Evolutionary conservation across 305 asterid species (phyloP), one percentile per base, ranked within the genome.

Genomic region (Fraxinus sp.): DNA sequence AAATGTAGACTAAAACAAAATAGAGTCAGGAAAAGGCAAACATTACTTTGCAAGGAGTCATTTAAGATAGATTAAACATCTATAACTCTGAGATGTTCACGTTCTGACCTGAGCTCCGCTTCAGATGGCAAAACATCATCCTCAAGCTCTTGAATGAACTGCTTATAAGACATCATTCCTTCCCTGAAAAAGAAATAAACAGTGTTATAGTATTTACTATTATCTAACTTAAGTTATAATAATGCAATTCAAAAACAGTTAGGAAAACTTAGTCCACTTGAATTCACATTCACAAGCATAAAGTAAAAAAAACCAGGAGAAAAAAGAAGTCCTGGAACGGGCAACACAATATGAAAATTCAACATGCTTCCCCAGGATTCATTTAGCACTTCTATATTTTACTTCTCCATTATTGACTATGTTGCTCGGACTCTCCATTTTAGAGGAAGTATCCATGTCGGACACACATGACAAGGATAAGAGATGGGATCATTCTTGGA

Each of bases 121-220:
- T 96, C 99, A 87, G 97, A 84, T 59, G 99, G 99, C 82, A 93
- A 85, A 79, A 96, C 91, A 86, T 96, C 99, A 90, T 96, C 99
- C 87, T 96, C 99, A 86, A 96, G 98, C 91, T 96, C 98, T 93
- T 95, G 99, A 87, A 96, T 96, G 88, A 96, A 96, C 86, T 93
- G 99, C 95, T 96, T 96, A 90, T 96, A 96, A 75, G 99, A 96
- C 98, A 95, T 90, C 98, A 96, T 90, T 80, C 99, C 99, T 87
- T 96, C 98, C 89, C 99, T 96, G 90, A 32, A 75, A 79, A 85
- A 35, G n/a, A 5, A 22, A 30, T 37, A 81, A 77, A 70, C 74
- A 66, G 49, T 52, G 71, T 87, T 52, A 85, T 22, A 74, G 5
- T 24, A 64, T n/a, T n/a, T n/a, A n/a, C n/a, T n/a, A n/a, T n/a